Base-by-base conservation (phyloP, 140 eudicot species). In the Stevia rebaudiana region DNA sequence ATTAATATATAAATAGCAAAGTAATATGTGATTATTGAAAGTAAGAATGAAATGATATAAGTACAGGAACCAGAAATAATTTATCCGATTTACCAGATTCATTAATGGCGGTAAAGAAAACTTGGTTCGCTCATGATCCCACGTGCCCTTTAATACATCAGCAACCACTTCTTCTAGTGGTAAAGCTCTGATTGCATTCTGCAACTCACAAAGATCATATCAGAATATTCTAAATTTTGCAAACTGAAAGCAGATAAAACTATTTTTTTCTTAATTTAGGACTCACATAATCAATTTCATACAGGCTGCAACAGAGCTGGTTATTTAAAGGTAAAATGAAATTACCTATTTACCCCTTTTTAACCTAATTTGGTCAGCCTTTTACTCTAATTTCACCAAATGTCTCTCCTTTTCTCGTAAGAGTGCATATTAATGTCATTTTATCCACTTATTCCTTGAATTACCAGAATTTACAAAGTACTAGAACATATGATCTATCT, bases 121-220 rank as follows among this genome's bases (percentile, higher is more conserved):
- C 54, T 80, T 84, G 49, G 91, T 84, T 74, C 90, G 87, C 79
- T 84, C 86, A 65, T 87, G 91, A 78, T 90, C 94, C 97, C 97
- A 90, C 31, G 82, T 80, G 61, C 86, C 85, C 37, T 87, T 81
- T 55, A 91, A 68, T 73, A 91, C 83, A 58, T 81, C 84, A 43
- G 42, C 75, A 51, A 88, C 81, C 53, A 79, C 95, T 61, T 87
- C 97, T 49, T 79, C 85, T 37, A 92, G 68, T 47, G 95, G 80
- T 54, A 62, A 36, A 36, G 76, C 91, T 65, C 40, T 79, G 21
- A 42, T 68, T 76, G 91, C 84, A 74, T 63, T 75, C 98, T 91
- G 85, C 74, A 80, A 67, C 48, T 55, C 71, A 69, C 39, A 71
- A 59, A 73, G 11, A 61, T 63, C 28, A 57, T 9, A 22, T 73